phyloP scores from a whole-genome alignment of 1,284 basidiomycete species.

The Apiotrichum domesticum region DNA sequence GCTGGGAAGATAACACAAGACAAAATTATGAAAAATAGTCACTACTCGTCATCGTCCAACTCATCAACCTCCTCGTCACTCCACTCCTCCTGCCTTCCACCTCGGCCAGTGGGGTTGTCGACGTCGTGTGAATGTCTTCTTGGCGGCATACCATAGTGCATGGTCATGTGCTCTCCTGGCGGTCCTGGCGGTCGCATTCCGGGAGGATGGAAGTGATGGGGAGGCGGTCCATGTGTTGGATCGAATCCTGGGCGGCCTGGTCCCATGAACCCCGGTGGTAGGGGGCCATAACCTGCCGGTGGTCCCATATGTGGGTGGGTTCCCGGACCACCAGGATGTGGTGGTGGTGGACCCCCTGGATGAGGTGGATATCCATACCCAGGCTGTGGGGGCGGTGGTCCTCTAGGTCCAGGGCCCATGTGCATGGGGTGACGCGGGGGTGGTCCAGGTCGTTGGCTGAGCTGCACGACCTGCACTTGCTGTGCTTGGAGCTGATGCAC shows the following conservation, averaged over 20 bases:
- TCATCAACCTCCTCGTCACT: conserved; percentile 18
- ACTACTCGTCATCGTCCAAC: conserved; percentile 15
- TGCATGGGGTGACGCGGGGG: conserved; percentile 5
- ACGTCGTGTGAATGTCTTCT: conserved; percentile 10
- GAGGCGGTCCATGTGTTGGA: conserved; percentile 5
- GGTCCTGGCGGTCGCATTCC: background rate
- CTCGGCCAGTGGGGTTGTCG: background rate
- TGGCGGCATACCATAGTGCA: conserved; percentile 1
- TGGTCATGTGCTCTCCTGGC: background rate
- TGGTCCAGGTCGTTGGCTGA: background rate
- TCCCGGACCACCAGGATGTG: too few relatives aligned
- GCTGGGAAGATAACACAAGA: background rate
- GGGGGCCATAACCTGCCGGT: conserved; percentile 4
- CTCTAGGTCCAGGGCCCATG: background rate
- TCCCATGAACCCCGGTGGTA: conserved; percentile 8
- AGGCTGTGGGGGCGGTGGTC: background rate
- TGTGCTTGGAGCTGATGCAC: conserved; percentile 32
- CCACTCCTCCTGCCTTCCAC: conserved; percentile 4
- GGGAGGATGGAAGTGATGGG: conserved; percentile 2
- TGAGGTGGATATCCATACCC: conserved; percentile 6
- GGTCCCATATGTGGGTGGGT: conserved; percentile 10
- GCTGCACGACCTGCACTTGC: conserved; percentile 11
- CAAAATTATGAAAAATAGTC: background rate
- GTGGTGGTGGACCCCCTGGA: conserved; percentile 1
- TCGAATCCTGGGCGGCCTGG: conserved; percentile 3